phyloP scores from a whole-genome alignment of 805 yeast species.

The Kazachstania psychrophila region DNA sequence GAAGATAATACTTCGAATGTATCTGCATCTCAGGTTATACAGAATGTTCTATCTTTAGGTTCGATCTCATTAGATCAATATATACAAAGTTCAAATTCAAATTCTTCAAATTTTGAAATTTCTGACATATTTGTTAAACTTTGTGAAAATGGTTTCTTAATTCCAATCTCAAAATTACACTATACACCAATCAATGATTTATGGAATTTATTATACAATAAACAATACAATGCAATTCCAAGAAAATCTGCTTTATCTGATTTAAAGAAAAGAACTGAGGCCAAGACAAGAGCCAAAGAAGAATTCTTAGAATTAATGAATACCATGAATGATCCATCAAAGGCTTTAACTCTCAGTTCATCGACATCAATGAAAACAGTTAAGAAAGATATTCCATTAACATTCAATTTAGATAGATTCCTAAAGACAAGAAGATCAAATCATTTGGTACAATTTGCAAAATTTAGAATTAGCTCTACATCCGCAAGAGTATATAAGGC shows the following conservation, averaged over 20 bases:
- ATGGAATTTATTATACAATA: slow-evolving; percentile 35
- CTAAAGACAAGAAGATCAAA: slow-evolving; percentile 55
- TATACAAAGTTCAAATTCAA: slow-evolving; percentile 22
- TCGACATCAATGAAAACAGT: slow-evolving; percentile 35
- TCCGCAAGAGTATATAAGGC: slow-evolving; percentile 55
- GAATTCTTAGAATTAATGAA: slow-evolving; percentile 33
- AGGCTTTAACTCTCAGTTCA: slow-evolving; percentile 25
- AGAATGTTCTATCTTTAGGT: slow-evolving; percentile 62
- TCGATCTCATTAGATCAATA: slow-evolving; percentile 51
- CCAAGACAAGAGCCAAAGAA: slow-evolving; percentile 41
- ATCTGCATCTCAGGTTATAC: slow-evolving; percentile 41
- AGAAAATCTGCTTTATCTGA: slow-evolving; percentile 40
- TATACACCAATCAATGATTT: slow-evolving; percentile 32
- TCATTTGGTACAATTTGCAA: slow-evolving; percentile 54
- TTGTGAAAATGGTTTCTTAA: slow-evolving; percentile 41
- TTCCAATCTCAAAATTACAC: slow-evolving; percentile 36
- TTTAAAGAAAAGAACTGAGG: slow-evolving; percentile 47
- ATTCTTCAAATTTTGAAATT: slow-evolving; percentile 16
- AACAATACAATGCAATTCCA: slow-evolving; percentile 33
- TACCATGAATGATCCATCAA: slow-evolving; percentile 21
- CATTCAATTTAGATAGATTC: slow-evolving; percentile 57
- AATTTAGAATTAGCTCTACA: slow-evolving; percentile 59
- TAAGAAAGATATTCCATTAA: slow-evolving; percentile 42
- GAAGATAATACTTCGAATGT: slow-evolving; percentile 8
- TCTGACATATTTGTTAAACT: slow-evolving; percentile 37